phyloP scores from a whole-genome alignment of 176 grass and related monocot species.

The Stipa capillata region DNA sequence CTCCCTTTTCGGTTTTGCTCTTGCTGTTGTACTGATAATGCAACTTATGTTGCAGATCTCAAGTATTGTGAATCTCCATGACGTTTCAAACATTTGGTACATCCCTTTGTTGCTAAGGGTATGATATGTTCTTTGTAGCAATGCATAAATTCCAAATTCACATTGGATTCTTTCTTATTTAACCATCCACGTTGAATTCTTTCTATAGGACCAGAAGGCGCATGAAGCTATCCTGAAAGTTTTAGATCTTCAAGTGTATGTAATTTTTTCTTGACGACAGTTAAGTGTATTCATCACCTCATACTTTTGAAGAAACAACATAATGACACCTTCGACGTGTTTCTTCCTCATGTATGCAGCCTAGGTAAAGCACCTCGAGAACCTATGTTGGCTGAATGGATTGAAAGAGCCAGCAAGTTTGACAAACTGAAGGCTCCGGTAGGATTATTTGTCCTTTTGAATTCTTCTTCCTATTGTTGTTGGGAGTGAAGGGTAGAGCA shows the following conservation, averaged over 20 bases:
- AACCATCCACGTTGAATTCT: slow-evolving; percentile 21
- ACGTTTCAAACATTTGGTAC: slow-evolving; percentile 97
- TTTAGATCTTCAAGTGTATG: slow-evolving; percentile 77
- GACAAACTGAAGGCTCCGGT: slow-evolving; percentile 68
- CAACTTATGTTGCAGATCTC: slow-evolving; percentile 47
- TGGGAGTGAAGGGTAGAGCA: neutral
- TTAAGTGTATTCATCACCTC: neutral
- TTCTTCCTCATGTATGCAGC: slow-evolving; percentile 15
- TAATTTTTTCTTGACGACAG: neutral
- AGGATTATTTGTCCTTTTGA: neutral
- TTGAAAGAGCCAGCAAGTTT: slow-evolving; percentile 54
- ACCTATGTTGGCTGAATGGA: slow-evolving; percentile 67
- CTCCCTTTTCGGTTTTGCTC: slow-evolving; percentile 14
- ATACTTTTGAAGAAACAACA: slow-evolving; percentile 5
- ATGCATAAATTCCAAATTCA: neutral
- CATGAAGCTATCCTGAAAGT: slow-evolving; percentile 92
- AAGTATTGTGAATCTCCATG: slow-evolving; percentile 77
- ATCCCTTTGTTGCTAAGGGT: slow-evolving; percentile 94
- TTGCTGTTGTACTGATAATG: neutral
- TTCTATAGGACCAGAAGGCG: slow-evolving; percentile 83
- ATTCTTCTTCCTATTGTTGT: neutral
- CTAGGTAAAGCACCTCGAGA: slow-evolving; percentile 30
- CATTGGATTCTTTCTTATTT: neutral
- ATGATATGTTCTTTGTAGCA: slow-evolving; percentile 21
- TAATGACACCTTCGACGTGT: neutral